Conservation (phyloP, 768 basidiomycete species). For the Kwoniella botswanensis region DNA sequence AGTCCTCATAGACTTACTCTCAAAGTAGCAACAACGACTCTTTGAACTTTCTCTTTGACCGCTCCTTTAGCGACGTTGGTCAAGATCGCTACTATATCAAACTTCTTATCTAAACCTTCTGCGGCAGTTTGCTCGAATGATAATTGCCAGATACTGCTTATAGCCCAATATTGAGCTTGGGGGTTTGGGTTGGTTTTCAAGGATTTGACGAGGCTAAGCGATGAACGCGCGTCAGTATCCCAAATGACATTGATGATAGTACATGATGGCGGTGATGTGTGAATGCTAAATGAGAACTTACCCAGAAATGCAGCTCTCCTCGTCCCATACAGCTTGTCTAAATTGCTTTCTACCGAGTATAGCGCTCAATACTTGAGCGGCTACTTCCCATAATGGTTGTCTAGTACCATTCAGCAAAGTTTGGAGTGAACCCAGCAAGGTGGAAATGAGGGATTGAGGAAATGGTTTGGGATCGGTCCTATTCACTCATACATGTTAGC, state of each 20-base stretch:
- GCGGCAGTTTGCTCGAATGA: constrained; percentile 88
- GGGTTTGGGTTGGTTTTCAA: constrained; percentile 79
- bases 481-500: neutral
- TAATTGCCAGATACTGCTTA: constrained; percentile 90
- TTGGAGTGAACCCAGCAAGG: constrained; percentile 57
- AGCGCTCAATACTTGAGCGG: constrained; percentile 87
- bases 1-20: constrained; percentile 62
- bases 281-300: constrained; percentile 60
- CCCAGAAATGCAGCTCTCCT: constrained; percentile 57
- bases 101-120: constrained; percentile 84
- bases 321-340: constrained; percentile 77
- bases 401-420: constrained; percentile 65
- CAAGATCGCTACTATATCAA: constrained; percentile 83
- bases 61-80: constrained; percentile 83
- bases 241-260: neutral
- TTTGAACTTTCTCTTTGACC: constrained; percentile 95
- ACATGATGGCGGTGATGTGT: no score
- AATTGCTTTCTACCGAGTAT: constrained; percentile 80
- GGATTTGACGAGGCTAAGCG: constrained; percentile 75
- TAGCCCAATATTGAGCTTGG: constrained; percentile 94
- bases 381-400: constrained; percentile 70
- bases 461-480: constrained; percentile 56
- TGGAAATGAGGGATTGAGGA: constrained; percentile 33
- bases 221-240: neutral
- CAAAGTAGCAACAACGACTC: constrained; percentile 90